Evolutionary conservation across 2,329 filamentous ascomycete genomes (phyloP).

Genomic region (Colletotrichum orbiculare): DNA sequence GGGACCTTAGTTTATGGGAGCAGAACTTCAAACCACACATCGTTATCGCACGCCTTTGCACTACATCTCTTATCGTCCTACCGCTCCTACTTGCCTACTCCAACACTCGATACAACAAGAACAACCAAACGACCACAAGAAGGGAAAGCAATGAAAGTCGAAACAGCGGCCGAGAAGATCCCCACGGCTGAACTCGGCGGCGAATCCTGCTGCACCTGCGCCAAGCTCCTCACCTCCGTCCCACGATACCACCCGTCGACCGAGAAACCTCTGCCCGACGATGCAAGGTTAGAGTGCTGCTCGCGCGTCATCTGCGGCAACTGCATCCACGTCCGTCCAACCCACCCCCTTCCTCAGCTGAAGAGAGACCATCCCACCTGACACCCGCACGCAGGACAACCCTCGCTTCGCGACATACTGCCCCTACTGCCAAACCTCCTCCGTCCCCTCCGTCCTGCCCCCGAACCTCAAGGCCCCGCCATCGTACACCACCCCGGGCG

Average conservation of each 20-base stretch:
- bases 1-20: neutral
- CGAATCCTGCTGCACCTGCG: constrained; percentile 76
- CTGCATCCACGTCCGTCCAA: constrained; percentile 70
- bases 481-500: constrained; percentile 62
- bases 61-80: too few relatives aligned
- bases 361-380: neutral
- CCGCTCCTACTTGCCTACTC: too few relatives aligned
- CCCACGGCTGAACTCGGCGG: constrained; percentile 11
- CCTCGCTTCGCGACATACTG: constrained; percentile 73
- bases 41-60: too few relatives aligned
- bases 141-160: neutral
- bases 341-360: neutral
- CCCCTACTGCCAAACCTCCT: constrained; percentile 82
- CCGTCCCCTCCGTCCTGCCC: constrained; percentile 64
- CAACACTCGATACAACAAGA: too few relatives aligned
- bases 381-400: constrained; percentile 63
- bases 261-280: constrained; percentile 70
- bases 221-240: constrained; percentile 67
- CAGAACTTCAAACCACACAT: too few relatives aligned
- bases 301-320: constrained; percentile 75
- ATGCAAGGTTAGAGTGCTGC: constrained; percentile 76
- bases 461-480: constrained; percentile 77
- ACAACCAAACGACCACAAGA: neutral
- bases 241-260: constrained; percentile 62
- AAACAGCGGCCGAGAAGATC: constrained; percentile 8